Evolutionary conservation across 495 filamentous ascomycete genomes (phyloP), one percentile per base, ranked within the genome.

Genomic region (Corynascus novoguineensis): DNA sequence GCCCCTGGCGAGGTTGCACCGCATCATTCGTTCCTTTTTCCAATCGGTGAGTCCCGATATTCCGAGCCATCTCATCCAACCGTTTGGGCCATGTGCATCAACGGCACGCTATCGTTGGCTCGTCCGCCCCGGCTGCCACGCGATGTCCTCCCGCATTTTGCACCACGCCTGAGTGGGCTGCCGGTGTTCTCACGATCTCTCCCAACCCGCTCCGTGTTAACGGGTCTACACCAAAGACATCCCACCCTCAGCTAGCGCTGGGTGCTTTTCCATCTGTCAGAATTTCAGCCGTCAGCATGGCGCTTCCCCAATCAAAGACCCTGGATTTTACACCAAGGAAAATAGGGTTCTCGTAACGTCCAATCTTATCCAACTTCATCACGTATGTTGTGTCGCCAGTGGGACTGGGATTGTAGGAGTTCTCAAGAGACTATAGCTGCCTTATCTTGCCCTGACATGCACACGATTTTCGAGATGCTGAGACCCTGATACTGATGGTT

Each of bases 1-100:
- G 66, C 73, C 72, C 73, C 71, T 73, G 74, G 65, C 58, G 67
- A 69, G 64, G 66, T 68, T 58, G 61, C 60, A 49, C 58, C 58
- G 61, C 68, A 67, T 60, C 70, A 65, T 51, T 76, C 75, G 34
- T 74, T 71, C 68, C 73, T 79, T 62, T 71, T 66, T 58, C 76
- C 76, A 68, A 77, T 78, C 66, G 75, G 76, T 79, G 64, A 74
- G 76, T 76, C 62, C 47, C 59, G 59, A 44, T 58, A 51, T 60
- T 61, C 46, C 60, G 51, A 45, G 24, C 55, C 54, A 29, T 64
- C 67, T 68, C 69, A 66, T 58, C 75, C 74, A 76, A 76, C 74
- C 73, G 69, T 74, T 71, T 58, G 55, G 62, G 53, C 74, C 69
- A 71, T 73, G 75, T 78, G 75, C 68, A 21, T 50, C 55, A 67